Evolutionary conservation across 805 yeast genomes (phyloP).

Genomic region (Cephaloascus fragrans): DNA sequence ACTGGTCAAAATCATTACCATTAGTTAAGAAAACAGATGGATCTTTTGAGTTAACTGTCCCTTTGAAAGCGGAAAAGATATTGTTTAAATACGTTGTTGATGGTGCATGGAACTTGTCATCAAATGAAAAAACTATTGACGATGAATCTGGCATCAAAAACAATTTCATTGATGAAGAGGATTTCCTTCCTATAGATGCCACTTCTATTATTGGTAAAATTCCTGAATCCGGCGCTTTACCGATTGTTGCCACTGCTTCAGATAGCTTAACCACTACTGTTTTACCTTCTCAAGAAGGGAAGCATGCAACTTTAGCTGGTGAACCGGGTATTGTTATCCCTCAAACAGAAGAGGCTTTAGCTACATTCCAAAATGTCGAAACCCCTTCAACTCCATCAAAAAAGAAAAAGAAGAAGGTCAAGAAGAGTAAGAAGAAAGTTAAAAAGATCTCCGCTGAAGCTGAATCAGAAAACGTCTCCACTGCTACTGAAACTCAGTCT

Average conservation of each 20-base stretch:
- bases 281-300: conserved; percentile 33
- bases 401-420: background rate
- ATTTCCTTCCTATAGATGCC: conserved; percentile 8
- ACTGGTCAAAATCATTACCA: conserved; percentile 48
- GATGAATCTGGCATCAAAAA: conserved; percentile 18
- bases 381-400: background rate
- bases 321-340: conserved; percentile 75
- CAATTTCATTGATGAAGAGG: conserved; percentile 18
- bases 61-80: conserved; percentile 35
- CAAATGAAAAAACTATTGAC: background rate
- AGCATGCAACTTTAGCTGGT: conserved; percentile 36
- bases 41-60: conserved; percentile 49
- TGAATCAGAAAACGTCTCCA: background rate
- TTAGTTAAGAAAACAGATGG: conserved; percentile 53
- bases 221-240: background rate
- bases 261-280: conserved; percentile 25
- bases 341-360: conserved; percentile 48
- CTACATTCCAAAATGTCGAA: conserved; percentile 48
- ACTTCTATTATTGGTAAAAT: background rate
- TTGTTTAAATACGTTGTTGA: conserved; percentile 60
- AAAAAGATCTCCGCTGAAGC: background rate
- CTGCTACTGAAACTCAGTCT: background rate
- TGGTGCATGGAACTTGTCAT: conserved; percentile 47
- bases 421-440: background rate
- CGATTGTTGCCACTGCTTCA: conserved; percentile 1